Evolutionary conservation across 495 filamentous ascomycete genomes (phyloP), one percentile per base, ranked within the genome.

Genomic region (Aspergillus olivimuriae): DNA sequence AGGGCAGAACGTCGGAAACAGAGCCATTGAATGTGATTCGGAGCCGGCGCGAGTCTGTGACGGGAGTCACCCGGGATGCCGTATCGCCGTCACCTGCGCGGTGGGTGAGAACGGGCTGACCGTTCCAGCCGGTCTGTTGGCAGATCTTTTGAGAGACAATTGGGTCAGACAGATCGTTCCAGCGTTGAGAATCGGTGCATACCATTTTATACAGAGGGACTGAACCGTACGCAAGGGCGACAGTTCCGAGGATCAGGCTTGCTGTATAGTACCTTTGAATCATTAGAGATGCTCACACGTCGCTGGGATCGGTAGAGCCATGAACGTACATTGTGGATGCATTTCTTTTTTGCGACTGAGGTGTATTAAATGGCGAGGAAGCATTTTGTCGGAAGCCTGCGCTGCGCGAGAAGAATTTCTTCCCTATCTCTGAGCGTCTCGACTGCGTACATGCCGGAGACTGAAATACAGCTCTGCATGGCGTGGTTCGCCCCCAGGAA

Each of bases 171-270:
- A n/a, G n/a, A n/a, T n/a, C n/a, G n/a, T n/a, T n/a, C n/a, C n/a
- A n/a, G n/a, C n/a, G n/a, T n/a, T n/a, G n/a, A 21, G 34, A 22
- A 4, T 22, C 12, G 5, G 19, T 11, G 49, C 53, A 30, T 47
- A 94, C 89, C 88, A 94, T 95, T 64, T 96, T 96, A 71, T 99
- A 99, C 63, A 97, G 74, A 18, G 92, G 92, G 43, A 99, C 92
- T 31, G 89, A 94, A 43, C 91, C 91, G 61, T 99, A 99, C 4
- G 89, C 87, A 18, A 97, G 74, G 20, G 88, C 89, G 34, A 94
- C 83, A 4, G 90, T 96, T 45, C 86, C 91, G 40, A 99, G 68
- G 47, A 94, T 89, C 44, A 92, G 60, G 62, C 87, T 92, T 34
- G 91, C 65, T 22, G 83, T 79, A 65, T 95, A 96, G 62, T 81